Evolutionary conservation across 2,329 filamentous ascomycete genomes (phyloP).

Genomic region (Podosphaera aphanis): DNA sequence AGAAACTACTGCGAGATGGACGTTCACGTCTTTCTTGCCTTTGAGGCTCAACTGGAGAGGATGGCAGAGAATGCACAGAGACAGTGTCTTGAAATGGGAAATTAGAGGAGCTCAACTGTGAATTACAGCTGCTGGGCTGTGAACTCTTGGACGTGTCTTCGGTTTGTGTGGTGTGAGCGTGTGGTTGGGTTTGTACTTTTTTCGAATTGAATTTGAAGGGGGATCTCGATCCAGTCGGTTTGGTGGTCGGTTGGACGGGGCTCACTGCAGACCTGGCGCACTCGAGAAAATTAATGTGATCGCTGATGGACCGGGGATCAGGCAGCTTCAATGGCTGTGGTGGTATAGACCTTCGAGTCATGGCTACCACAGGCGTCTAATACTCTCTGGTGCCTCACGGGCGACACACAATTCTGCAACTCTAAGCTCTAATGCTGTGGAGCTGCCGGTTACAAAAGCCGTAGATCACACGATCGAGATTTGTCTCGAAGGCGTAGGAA

Average conservation of each 20-base stretch:
- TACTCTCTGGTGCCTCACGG: background rate
- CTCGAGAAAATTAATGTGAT: conserved; percentile 6
- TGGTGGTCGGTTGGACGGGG: conserved; percentile 8
- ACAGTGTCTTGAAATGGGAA: conserved; percentile 7
- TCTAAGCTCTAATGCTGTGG: background rate
- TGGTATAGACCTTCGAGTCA: conserved; percentile 12
- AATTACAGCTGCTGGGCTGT: conserved; percentile 4
- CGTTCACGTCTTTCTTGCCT: conserved; percentile 8
- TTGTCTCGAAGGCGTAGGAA: background rate
- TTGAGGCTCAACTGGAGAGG: conserved; percentile 4
- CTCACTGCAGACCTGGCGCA: background rate
- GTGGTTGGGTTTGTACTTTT: conserved; percentile 7
- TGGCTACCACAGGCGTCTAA: conserved; percentile 2
- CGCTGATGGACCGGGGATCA: conserved; percentile 4
- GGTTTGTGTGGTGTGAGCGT: conserved; percentile 3
- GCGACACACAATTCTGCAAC: background rate
- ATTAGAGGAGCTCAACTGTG: conserved; percentile 4
- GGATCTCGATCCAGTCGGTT: conserved; percentile 13
- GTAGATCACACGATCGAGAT: background rate
- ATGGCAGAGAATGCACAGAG: conserved; percentile 7
- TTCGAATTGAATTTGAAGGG: conserved; percentile 14
- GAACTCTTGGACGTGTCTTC: background rate
- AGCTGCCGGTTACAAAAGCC: background rate
- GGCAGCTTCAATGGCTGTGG: conserved; percentile 15
- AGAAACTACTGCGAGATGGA: conserved; percentile 18